These are phyloP conservation scores for Mycena venus DNA, from an alignment of 768 basidiomycete genomes.

Conservation along the genomic window DNA sequence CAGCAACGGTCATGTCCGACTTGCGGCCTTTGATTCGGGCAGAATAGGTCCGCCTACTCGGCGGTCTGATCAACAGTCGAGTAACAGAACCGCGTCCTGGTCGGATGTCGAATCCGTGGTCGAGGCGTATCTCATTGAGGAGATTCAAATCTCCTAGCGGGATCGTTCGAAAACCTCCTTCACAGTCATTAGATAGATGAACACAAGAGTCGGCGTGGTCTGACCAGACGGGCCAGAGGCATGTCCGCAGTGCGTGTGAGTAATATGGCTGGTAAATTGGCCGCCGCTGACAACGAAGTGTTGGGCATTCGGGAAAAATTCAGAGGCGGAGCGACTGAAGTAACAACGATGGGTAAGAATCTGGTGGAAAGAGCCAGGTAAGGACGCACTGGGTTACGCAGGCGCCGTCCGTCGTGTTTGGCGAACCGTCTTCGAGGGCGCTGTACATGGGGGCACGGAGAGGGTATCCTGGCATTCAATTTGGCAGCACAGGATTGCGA, in stretches of 20 bases:
- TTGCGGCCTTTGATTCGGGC: constrained; percentile 4
- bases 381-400: not conserved
- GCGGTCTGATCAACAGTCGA: not conserved
- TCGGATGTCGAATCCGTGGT: not conserved
- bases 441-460: too few species aligned
- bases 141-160: not conserved
- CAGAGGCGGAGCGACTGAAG: not conserved
- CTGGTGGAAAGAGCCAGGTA: not conserved
- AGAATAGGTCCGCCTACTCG: constrained; percentile 10
- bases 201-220: too few species aligned
- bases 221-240: too few species aligned
- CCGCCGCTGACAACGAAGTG: constrained; percentile 13
- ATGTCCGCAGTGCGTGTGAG: not conserved
- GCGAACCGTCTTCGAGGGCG: too few species aligned
- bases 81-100: not conserved
- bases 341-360: not conserved
- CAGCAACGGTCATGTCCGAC: constrained; percentile 14
- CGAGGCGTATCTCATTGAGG: not conserved
- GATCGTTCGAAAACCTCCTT: constrained; percentile 1
- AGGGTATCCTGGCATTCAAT: too few species aligned
- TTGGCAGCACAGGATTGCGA: too few species aligned
- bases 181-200: too few species aligned
- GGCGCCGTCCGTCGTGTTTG: too few species aligned
- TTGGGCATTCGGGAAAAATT: constrained; percentile 9
- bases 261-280: not conserved